phyloP scores from a whole-genome alignment of 1,284 basidiomycete species.

The Thelephora terrestris region DNA sequence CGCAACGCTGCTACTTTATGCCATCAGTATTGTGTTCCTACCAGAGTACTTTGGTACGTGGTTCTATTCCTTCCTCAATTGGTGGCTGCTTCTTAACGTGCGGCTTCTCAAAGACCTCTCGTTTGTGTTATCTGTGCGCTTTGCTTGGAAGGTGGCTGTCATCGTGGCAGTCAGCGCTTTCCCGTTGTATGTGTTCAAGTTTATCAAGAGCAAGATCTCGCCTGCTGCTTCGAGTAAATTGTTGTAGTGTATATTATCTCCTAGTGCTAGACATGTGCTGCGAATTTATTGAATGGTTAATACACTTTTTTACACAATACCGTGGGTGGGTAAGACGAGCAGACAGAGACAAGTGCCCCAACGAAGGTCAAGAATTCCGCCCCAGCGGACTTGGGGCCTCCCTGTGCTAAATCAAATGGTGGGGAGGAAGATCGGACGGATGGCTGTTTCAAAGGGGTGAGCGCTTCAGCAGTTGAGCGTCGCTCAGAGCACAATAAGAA shows the following conservation, averaged over 20 bases:
- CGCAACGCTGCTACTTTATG: slow-evolving; percentile 83
- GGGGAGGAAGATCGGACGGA: too few species aligned
- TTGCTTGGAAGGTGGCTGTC: slow-evolving; percentile 92
- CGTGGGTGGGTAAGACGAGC: background rate
- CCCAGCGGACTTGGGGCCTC: too few species aligned
- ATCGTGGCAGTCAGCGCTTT: slow-evolving; percentile 92
- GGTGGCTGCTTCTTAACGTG: slow-evolving; percentile 1
- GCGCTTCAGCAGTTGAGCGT: too few species aligned
- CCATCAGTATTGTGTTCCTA: slow-evolving; percentile 86
- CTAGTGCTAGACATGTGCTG: background rate
- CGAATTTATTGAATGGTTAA: background rate
- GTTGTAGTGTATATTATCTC: slow-evolving; percentile 31
- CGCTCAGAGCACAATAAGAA: too few species aligned
- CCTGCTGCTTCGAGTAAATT: slow-evolving; percentile 95
- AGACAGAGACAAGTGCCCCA: too few species aligned
- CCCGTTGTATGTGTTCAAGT: slow-evolving; percentile 87
- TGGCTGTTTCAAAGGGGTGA: too few species aligned
- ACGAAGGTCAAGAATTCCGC: too few species aligned
- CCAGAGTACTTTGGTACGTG: slow-evolving; percentile 93
- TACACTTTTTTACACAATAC: background rate
- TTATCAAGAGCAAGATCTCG: slow-evolving; percentile 77
- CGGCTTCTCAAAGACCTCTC: slow-evolving; percentile 56
- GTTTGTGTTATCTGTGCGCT: slow-evolving; percentile 83
- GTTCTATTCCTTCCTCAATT: background rate
- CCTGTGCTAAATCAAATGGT: too few species aligned